These are phyloP conservation scores for Urochloa ruziziensis DNA, from an alignment of 176 grass and related monocot species.

Conservation along the genomic window DNA sequence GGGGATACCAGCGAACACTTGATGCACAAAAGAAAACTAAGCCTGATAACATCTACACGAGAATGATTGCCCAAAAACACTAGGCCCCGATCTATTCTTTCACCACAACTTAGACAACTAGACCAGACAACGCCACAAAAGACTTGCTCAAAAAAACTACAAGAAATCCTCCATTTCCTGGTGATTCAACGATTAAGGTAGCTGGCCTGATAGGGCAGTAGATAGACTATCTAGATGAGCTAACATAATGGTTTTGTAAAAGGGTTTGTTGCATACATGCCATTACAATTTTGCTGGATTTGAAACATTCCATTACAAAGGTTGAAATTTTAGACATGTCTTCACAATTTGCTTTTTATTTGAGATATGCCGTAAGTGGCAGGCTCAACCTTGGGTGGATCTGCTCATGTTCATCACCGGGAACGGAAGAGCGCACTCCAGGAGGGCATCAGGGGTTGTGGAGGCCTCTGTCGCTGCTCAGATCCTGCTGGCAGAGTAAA, in stretches of 20 bases:
- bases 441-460: background rate
- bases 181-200: background rate
- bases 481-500: background rate
- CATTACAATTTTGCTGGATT: background rate
- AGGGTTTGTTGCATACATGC: background rate
- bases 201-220: background rate
- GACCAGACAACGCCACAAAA: no score
- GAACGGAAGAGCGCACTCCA: background rate
- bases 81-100: no score
- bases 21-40: no score
- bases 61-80: no score
- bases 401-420: background rate
- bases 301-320: background rate
- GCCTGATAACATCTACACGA: no score
- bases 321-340: background rate
- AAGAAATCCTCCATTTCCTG: no score
- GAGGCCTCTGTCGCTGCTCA: background rate
- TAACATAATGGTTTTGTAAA: background rate
- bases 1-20: no score
- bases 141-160: no score
- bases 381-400: background rate
- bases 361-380: background rate
- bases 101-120: no score
- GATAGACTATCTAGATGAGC: background rate
- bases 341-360: background rate